Percentiles rank a stretch among this genome's conserved stretches.
These are phyloP conservation scores for Epichloe coenophiala DNA, from an alignment of 2,329 filamentous ascomycete genomes.

Conservation along the genomic window DNA sequence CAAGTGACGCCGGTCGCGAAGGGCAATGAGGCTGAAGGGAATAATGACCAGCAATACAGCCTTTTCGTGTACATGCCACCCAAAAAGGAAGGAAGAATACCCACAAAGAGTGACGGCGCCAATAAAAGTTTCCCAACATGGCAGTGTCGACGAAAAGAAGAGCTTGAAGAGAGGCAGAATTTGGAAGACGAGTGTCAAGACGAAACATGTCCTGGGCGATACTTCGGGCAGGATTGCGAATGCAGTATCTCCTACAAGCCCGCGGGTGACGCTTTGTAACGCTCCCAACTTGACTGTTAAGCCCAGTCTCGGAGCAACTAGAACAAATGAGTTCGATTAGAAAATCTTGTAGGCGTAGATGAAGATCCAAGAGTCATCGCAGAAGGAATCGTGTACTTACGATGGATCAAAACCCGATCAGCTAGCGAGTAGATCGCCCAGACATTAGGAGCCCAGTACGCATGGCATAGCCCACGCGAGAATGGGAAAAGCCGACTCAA, in stretches of 20 bases:
- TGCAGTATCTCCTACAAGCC: constrained; percentile 81
- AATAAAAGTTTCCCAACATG: constrained; percentile 81
- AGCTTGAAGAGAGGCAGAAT: constrained; percentile 68
- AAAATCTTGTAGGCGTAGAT: too few relatives aligned
- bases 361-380: neutral
- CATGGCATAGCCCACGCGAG: constrained; percentile 83
- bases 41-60: constrained; percentile 89
- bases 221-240: constrained; percentile 90
- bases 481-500: constrained; percentile 83
- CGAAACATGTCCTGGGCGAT: constrained; percentile 65
- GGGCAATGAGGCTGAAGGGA: constrained; percentile 83
- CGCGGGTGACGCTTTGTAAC: constrained; percentile 78
- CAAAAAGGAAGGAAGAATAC: constrained; percentile 92
- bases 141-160: constrained; percentile 43
- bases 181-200: constrained; percentile 73
- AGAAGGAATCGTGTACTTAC: constrained; percentile 34
- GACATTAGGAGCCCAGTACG: constrained; percentile 95
- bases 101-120: constrained; percentile 84
- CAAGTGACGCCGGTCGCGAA: constrained; percentile 80
- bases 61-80: constrained; percentile 98
- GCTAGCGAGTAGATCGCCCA: constrained; percentile 95
- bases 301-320: constrained; percentile 71
- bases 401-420: constrained; percentile 68
- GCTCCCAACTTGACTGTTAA: constrained; percentile 61
- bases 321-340: neutral